Evolutionary conservation across 768 basidiomycete species (phyloP).

Genomic region (Leccinum boreale): DNA sequence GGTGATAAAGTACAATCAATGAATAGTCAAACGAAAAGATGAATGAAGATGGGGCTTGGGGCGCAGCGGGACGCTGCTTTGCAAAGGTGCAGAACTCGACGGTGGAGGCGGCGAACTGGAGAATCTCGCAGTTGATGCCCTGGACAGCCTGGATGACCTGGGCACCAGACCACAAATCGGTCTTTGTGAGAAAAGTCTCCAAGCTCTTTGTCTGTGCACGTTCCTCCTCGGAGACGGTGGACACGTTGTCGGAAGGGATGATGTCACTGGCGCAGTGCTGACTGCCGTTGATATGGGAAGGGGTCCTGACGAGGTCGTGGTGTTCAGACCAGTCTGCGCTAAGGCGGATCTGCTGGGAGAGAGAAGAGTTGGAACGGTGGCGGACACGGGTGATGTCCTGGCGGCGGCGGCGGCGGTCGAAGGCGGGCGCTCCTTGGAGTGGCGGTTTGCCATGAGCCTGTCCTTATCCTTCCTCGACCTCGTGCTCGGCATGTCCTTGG

Average conservation of each 20-base stretch:
- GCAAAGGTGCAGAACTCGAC: conserved; percentile 63
- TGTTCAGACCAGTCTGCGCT: conserved; percentile 33
- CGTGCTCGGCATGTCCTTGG: conserved; percentile 56
- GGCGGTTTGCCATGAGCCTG: conserved; percentile 22
- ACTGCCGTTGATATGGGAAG: conserved; percentile 12
- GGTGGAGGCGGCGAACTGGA: conserved; percentile 73
- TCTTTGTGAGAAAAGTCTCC: conserved; percentile 71
- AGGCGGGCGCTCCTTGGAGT: conserved; percentile 14
- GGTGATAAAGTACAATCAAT: too few species aligned
- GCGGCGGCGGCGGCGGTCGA: conserved; percentile 16
- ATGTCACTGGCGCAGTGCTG: conserved; percentile 13
- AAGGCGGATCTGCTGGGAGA: conserved; percentile 29
- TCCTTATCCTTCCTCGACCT: conserved; percentile 50
- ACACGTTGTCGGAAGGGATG: conserved; percentile 21
- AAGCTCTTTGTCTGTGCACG: conserved; percentile 53
- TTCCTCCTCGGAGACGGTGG: conserved; percentile 46
- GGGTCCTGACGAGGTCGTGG: conserved; percentile 10
- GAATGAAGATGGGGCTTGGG: background rate
- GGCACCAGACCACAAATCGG: conserved; percentile 71
- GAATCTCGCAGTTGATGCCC: conserved; percentile 76
- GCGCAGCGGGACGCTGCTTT: conserved; percentile 27
- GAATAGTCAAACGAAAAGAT: background rate
- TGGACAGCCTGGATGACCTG: conserved; percentile 77
- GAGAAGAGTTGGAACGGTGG: conserved; percentile 29
- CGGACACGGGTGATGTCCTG: conserved; percentile 2